These are phyloP conservation scores for Pistacia integerrima DNA, from an alignment of 345 rosid species.

Conservation along the genomic window DNA sequence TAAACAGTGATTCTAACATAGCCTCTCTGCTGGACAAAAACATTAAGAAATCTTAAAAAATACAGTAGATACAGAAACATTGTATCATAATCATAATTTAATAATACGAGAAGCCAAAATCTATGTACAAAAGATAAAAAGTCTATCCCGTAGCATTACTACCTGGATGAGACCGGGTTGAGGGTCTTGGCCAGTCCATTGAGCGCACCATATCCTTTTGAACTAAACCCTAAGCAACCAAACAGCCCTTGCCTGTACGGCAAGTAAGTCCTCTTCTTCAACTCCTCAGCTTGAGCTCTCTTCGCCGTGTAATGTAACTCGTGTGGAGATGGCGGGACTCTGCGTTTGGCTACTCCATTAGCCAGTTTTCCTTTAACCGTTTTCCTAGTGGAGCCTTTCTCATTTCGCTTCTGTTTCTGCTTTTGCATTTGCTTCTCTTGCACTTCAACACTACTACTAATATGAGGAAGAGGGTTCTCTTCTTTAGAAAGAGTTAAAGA, in stretches of 20 bases:
- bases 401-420: constrained; percentile 33
- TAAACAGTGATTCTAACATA: neutral
- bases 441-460: neutral
- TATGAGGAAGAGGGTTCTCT: constrained; percentile 15
- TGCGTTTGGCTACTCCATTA: constrained; percentile 33
- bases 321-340: constrained; percentile 41
- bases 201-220: constrained; percentile 33
- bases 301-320: constrained; percentile 49
- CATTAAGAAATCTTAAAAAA: neutral
- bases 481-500: constrained; percentile 14
- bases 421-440: constrained; percentile 20
- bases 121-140: neutral
- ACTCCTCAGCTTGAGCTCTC: constrained; percentile 48
- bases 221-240: constrained; percentile 51
- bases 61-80: neutral
- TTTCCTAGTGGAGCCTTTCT: constrained; percentile 16
- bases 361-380: constrained; percentile 30
- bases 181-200: constrained; percentile 26
- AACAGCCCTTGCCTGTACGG: constrained; percentile 52
- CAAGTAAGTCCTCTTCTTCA: constrained; percentile 50
- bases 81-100: constrained; percentile 1
- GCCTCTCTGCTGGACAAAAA: constrained; percentile 1
- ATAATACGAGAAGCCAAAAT: neutral
- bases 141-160: neutral
- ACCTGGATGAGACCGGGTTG: constrained; percentile 24